Base-by-base conservation (phyloP, 1,284 basidiomycete genomes). In the Chondrostereum purpureum region DNA sequence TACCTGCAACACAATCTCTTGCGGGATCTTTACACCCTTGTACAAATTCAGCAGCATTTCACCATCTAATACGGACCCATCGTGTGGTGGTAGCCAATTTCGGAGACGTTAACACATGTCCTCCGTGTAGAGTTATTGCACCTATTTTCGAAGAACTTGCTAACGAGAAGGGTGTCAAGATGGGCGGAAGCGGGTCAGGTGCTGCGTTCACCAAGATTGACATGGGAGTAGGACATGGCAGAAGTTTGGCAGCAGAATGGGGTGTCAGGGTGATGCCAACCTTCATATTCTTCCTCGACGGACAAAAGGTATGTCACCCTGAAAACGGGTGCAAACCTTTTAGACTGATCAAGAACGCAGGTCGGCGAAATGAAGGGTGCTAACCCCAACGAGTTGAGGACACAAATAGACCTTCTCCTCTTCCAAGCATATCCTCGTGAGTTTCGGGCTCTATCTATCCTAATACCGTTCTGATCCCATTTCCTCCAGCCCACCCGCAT, bases 191-290 rank as follows among this genome's bases (percentile, higher is more conserved):
- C 24, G 59, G 63, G 34, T 57, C 60, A 13, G 75, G 70, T 6
- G 72, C 80, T 13, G 86, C 78, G 2, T 93, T 92, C 56, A 77
- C 83, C 5, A 89, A 89, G 65, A 76, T 93, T 31, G 90, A 93
- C 65, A 65, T 91, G 52, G 77, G 73, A 5, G 75, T 84, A 4
- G 86, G 84, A 1, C 63, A 79, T 60, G 82, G 81, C 0, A 58
- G 67, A 5, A 65, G 67, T 39, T 64, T 92, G 19, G 88, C 85
- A 0, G 57, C 66, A 0, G 70, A 84, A 55, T 87, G 78, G 65
- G 69, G 75, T 3, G 78, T 95, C 1, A 62, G 73, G n/a, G 89
- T 75, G 0, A 93, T 88, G 1, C 91, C 92, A 3, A 92, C 90
- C 3, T 93, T 92, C 60, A 68, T 87, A 43, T 91, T 89, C 66